phyloP scores from a whole-genome alignment of 768 basidiomycete species.

The Naganishia antarctica region DNA sequence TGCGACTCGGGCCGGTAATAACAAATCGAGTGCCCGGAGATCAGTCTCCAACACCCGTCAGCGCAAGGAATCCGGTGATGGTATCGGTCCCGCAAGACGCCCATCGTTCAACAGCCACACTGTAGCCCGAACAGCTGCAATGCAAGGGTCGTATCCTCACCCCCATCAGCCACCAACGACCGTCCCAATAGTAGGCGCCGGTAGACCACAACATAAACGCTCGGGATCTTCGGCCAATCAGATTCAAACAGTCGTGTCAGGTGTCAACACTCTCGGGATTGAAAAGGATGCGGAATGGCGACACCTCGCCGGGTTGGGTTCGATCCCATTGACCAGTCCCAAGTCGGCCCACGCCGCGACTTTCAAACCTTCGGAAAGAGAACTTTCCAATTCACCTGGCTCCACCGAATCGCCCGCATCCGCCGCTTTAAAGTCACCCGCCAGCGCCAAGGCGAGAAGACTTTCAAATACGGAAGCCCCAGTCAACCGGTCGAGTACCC shows the following conservation, averaged over 20 bases:
- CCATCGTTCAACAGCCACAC: conserved; percentile 17
- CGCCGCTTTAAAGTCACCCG: background rate
- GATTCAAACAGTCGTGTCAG: conserved; percentile 9
- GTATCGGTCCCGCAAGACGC: conserved; percentile 13
- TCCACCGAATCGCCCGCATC: conserved; percentile 7
- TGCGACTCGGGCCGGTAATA: conserved; percentile 7
- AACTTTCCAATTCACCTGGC: background rate
- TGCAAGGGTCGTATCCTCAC: conserved; percentile 17
- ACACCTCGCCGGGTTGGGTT: conserved; percentile 8
- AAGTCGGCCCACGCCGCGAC: background rate
- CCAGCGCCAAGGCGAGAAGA: background rate
- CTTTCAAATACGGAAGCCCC: conserved; percentile 1
- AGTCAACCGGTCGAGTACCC: background rate
- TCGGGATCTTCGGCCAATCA: conserved; percentile 6
- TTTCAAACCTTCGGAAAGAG: background rate
- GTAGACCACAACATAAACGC: conserved; percentile 8
- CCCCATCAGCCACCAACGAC: background rate
- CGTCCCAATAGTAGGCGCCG: background rate
- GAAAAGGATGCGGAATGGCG: conserved; percentile 18
- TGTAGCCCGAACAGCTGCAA: conserved; percentile 4
- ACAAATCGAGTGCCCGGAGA: conserved; percentile 5
- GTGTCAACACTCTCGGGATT: conserved; percentile 11
- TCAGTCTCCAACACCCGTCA: conserved; percentile 5
- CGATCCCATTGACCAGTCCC: background rate
- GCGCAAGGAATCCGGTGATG: background rate